A percentile compares a stretch with the other conserved stretches of the same genome.
Conservation (phyloP, 305 asterid species). For the Fraxinus ornus region DNA sequence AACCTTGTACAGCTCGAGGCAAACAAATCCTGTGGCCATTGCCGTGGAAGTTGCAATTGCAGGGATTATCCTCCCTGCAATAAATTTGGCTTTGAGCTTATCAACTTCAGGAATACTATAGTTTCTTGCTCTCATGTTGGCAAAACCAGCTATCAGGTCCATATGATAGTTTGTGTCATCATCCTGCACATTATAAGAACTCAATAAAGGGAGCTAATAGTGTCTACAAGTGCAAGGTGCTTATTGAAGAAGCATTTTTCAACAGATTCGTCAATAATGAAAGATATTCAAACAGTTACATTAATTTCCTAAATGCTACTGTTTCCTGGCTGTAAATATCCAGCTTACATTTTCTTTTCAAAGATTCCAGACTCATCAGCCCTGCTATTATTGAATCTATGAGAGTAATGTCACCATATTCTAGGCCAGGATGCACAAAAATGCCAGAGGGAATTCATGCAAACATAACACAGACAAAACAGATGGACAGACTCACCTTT, state of each 20-base stretch:
- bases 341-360: neutral
- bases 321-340: neutral
- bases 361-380: neutral
- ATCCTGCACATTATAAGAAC: constrained; percentile 38
- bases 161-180: constrained; percentile 56
- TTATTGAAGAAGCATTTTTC: neutral
- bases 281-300: neutral
- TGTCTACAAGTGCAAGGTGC: neutral
- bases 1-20: constrained; percentile 57
- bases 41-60: constrained; percentile 67
- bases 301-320: neutral
- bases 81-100: constrained; percentile 55
- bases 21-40: constrained; percentile 60
- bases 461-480: neutral
- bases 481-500: constrained; percentile 28
- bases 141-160: constrained; percentile 57
- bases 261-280: neutral
- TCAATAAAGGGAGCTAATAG: constrained; percentile 1
- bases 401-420: neutral
- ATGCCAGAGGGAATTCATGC: neutral
- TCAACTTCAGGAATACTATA: constrained; percentile 59
- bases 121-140: constrained; percentile 64
- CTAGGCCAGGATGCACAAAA: neutral
- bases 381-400: neutral
- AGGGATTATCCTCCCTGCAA: constrained; percentile 60